Evolutionary conservation across 768 basidiomycete species (phyloP).

Genomic region (Kwoniella shandongensis): DNA sequence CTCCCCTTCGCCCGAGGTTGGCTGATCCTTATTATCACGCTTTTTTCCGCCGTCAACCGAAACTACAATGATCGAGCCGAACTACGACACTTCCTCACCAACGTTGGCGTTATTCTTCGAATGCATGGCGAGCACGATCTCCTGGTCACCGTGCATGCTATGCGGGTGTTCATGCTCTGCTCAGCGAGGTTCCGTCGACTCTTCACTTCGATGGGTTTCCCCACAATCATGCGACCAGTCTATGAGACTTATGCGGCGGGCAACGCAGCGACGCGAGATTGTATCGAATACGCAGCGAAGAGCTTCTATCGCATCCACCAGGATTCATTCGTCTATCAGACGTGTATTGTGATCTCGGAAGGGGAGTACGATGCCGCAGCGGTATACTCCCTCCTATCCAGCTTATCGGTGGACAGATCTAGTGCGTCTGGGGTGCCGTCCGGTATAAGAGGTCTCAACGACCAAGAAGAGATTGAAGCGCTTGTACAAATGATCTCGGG

Average conservation of each 20-base stretch:
- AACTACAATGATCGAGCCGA: constrained; percentile 47
- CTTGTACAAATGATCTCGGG: constrained; percentile 40
- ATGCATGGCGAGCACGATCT: constrained; percentile 26
- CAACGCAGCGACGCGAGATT: constrained; percentile 28
- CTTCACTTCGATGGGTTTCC: constrained; percentile 38
- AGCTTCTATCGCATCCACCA: constrained; percentile 45
- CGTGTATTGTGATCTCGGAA: constrained; percentile 33
- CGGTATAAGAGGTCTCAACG: constrained; percentile 37
- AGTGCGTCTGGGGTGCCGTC: constrained; percentile 29
- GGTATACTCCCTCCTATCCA: constrained; percentile 30
- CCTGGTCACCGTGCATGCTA: constrained; percentile 31
- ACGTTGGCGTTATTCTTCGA: constrained; percentile 30
- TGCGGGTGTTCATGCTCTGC: constrained; percentile 45
- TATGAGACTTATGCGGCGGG: constrained; percentile 29
- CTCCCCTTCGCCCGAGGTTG: constrained; percentile 37
- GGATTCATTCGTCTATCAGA: constrained; percentile 42
- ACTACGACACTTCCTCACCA: constrained; percentile 39
- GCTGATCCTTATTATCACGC: constrained; percentile 31
- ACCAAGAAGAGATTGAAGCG: constrained; percentile 40
- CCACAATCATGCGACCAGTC: constrained; percentile 30
- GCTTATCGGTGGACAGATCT: constrained; percentile 24
- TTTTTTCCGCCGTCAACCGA: constrained; percentile 37
- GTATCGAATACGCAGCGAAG: constrained; percentile 38
- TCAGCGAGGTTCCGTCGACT: constrained; percentile 43
- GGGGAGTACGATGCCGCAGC: constrained; percentile 21